These are phyloP conservation scores for Cercospora janseana DNA, from an alignment of 2,329 filamentous ascomycete species.

Conservation along the genomic window DNA sequence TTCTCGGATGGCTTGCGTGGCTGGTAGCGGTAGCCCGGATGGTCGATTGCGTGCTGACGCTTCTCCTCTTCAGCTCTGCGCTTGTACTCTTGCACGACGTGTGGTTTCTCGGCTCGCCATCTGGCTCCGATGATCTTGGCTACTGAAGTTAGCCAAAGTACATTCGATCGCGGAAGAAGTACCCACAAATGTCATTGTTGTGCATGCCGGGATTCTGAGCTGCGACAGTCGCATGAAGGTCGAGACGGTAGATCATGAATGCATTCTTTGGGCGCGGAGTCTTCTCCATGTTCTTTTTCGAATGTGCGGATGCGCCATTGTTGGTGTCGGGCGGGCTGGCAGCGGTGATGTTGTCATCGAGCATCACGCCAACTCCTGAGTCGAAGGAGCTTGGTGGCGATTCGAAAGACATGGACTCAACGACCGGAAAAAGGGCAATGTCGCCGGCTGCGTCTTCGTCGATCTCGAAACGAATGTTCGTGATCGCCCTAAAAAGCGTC, in stretches of 20 bases:
- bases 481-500: not conserved
- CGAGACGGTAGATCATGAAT: constrained; percentile 25
- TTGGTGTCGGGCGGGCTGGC: constrained; percentile 18
- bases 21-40: constrained; percentile 30
- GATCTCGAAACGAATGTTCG: constrained; percentile 8
- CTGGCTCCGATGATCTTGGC: constrained; percentile 20
- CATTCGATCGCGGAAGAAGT: constrained; percentile 24
- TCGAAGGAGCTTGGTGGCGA: constrained; percentile 13
- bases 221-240: constrained; percentile 13
- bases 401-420: constrained; percentile 13
- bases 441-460: not conserved
- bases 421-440: constrained; percentile 2
- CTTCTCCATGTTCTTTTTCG: constrained; percentile 19
- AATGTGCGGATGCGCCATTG: constrained; percentile 19
- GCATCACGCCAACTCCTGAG: constrained; percentile 2
- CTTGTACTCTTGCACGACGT: constrained; percentile 16
- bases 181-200: constrained; percentile 33
- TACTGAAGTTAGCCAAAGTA: constrained; percentile 9
- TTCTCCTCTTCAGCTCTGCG: constrained; percentile 11
- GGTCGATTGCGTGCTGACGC: constrained; percentile 18
- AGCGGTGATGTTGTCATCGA: constrained; percentile 17
- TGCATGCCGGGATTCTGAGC: constrained; percentile 46
- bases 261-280: constrained; percentile 18
- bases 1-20: constrained; percentile 33
- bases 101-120: constrained; percentile 5